Evolutionary conservation across 164 flowering plant species (phyloP), one percentile per base, ranked within the genome.

Genomic region (Tetrastigma voinierianum): DNA sequence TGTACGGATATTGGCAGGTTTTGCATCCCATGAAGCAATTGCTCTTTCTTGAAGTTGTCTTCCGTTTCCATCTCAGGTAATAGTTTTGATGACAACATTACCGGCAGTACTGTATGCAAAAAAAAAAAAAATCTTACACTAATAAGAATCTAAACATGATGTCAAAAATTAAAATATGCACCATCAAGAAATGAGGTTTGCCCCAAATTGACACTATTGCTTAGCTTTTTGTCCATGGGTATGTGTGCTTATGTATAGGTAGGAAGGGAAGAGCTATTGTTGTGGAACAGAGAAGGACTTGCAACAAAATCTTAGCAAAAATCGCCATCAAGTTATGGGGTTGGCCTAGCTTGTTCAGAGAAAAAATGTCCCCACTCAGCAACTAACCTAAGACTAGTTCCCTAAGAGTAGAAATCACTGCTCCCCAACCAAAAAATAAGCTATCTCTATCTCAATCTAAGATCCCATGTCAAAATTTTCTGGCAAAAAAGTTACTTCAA

Each of bases 31-130:
- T 73, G 91, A 54, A 94, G 81, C 79, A 91, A 66, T 68, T 90
- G 95, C 71, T 94, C 98, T 74, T 84, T 82, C 82, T 87, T 90
- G 52, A 81, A 66, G 72, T 82, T 87, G 70, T 94, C 96, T 51
- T 91, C 98, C 25, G 69, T 73, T 77, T 94, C 98, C 86, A 94
- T 91, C 83, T 94, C 97, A 12, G 97, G 97, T 75, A 94, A 69
- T 59, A 89, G 81, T 83, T 94, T 95, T 18, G 98, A 88, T 45
- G 97, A 90, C 76, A 94, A 67, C 98, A 94, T 94, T 17, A 91
- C 95, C 3, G 97, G 98, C 43, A 93, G 71, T 59, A 93, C 98
- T 90, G 87, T 18, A 73, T 54, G 24, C 69, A 71, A 16, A 62
- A 18, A 56, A 61, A 21, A 68, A 71, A 16, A 62, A 18, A 56